Conservation (phyloP, 2,329 filamentous ascomycete genomes). For the Penicillium sp. region DNA sequence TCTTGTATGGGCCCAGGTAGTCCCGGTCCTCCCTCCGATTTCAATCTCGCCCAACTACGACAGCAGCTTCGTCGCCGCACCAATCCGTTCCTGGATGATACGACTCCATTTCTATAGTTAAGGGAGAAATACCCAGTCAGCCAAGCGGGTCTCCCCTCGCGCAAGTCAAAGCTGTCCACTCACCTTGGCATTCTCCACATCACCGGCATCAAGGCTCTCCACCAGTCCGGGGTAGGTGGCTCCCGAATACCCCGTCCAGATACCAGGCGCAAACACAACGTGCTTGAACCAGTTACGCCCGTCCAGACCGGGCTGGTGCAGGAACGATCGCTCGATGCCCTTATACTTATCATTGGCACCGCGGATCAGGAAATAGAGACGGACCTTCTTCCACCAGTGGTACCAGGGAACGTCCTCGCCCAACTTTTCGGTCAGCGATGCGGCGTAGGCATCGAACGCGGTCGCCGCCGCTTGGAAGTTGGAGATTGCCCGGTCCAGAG, state of each 20-base stretch:
- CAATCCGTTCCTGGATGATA: constrained; percentile 41
- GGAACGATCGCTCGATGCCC: constrained; percentile 75
- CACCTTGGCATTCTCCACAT: constrained; percentile 54
- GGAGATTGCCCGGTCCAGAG: constrained; percentile 52
- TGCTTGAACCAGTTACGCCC: constrained; percentile 89
- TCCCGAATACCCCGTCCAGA: constrained; percentile 90
- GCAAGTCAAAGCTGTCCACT: constrained; percentile 25
- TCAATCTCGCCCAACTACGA: constrained; percentile 16
- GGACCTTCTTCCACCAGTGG: constrained; percentile 69
- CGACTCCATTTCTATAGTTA: constrained; percentile 41
- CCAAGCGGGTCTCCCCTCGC: background rate
- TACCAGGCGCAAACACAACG: constrained; percentile 84
- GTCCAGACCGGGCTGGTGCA: constrained; percentile 76
- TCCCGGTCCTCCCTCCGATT: background rate
- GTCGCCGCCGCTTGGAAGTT: constrained; percentile 52
- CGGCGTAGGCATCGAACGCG: constrained; percentile 55
- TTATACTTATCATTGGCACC: constrained; percentile 80
- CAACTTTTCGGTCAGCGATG: constrained; percentile 51
- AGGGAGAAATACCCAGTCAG: constrained; percentile 7
- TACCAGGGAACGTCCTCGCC: constrained; percentile 71
- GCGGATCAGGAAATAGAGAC: constrained; percentile 64
- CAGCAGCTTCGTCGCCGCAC: constrained; percentile 34
- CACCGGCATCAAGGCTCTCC: constrained; percentile 58
- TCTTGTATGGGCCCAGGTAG: no score
- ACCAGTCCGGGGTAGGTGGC: constrained; percentile 67